Evolutionary conservation across 176 grass and related monocot species (phyloP).

Genomic region (Rhynchospora breviuscula): DNA sequence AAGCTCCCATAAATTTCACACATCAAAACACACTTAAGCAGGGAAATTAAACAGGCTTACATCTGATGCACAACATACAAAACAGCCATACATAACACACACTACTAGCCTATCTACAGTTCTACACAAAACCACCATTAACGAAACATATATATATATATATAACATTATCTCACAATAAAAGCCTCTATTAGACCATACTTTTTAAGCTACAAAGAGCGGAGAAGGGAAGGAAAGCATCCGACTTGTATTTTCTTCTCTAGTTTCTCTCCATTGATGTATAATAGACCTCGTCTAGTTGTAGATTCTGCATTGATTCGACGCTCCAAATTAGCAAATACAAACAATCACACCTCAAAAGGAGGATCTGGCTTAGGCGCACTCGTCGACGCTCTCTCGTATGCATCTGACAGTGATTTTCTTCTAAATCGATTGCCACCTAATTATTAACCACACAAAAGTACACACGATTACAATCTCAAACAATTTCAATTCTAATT

Average conservation of each 20-base stretch:
- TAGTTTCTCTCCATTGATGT: constrained; percentile 5
- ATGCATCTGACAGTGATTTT: constrained; percentile 82
- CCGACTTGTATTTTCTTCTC: not conserved
- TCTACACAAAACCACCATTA: not conserved
- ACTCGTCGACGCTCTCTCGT: constrained; percentile 42
- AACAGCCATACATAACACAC: not conserved
- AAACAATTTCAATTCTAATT: not conserved
- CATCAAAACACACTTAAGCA: not conserved
- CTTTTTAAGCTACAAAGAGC: constrained; percentile 16
- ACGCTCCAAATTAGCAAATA: constrained; percentile 31
- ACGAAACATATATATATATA: not conserved
- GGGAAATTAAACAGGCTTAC: not conserved
- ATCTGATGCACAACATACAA: not conserved
- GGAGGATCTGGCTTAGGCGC: constrained; percentile 40
- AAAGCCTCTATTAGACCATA: constrained; percentile 13
- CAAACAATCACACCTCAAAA: constrained; percentile 55
- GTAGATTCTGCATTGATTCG: constrained; percentile 26
- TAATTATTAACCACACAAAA: constrained; percentile 4
- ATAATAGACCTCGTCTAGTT: constrained; percentile 16
- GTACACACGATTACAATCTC: not conserved
- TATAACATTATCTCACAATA: not conserved
- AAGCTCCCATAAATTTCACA: no score
- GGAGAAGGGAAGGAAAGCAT: constrained; percentile 12
- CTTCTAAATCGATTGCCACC: constrained; percentile 74
- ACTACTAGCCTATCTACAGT: constrained; percentile 5